Evolutionary conservation across 345 rosid species (phyloP), one percentile per base, ranked within the genome.

Genomic region (Euphorbia tirucalli): DNA sequence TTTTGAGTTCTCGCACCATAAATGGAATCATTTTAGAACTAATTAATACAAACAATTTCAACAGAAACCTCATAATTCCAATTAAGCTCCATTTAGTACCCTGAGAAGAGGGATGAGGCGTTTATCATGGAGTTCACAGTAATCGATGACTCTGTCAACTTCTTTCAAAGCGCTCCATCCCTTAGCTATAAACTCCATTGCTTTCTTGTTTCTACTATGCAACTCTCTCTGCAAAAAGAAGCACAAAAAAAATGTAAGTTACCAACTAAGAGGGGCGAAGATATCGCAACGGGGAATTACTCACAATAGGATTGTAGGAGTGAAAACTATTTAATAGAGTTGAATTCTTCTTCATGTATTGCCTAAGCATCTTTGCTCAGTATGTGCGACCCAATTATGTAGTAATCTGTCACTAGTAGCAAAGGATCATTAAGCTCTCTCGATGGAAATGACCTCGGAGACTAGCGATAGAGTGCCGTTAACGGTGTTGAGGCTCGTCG

Each of bases 131-230:
- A 82, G 91, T 79, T 92, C 96, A 65, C 89, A 85, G 70, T 89
- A 89, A 83, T 90, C 97, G 14, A 87, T 89, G 55, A 94, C 96
- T 78, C 97, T 84, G 9, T 94, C 97, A 6, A 94, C 97, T 82
- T 94, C 97, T 77, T 89, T 83, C 77, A 92, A 75, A 71, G 92
- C 96, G 28, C 83, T 86, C 90, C 88, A 92, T 31, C 97, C 97
- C 84, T 84, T 90, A 0, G 96, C 96, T 60, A 92, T 91, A 11
- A 88, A 77, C 85, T 91, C 97, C 96, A 87, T 88, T 21, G 97
- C 98, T 70, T 83, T 89, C 88, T 87, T 87, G 83, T 90, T 90
- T 77, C 97, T 83, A 62, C 85, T 83, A 77, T 92, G 97, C 49
- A 94, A 49, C 75, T 79, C 87, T 74, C 98, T 85, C 96, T 93